Evolutionary conservation across 2,329 filamentous ascomycete species (phyloP).

Genomic region (Apiospora aurea): DNA sequence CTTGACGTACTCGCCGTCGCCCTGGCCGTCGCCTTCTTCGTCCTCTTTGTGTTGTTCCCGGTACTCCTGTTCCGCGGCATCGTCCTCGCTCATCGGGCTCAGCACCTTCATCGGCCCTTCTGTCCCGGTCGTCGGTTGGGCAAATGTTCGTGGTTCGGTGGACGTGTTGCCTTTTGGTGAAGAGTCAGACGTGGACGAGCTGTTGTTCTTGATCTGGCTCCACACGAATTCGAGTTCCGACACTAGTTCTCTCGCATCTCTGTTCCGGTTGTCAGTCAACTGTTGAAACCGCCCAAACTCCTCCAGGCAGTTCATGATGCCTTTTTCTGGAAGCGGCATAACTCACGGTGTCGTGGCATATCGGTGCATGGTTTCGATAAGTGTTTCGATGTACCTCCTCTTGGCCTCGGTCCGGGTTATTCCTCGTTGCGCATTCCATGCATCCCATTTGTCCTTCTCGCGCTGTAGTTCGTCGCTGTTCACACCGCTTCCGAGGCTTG

Average conservation of each 20-base stretch:
- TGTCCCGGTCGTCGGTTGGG: constrained; percentile 55
- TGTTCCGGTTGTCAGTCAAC: constrained; percentile 37
- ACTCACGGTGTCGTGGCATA: constrained; percentile 85
- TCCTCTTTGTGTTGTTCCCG: constrained; percentile 54
- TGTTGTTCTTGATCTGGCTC: constrained; percentile 95
- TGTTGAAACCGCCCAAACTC: background rate
- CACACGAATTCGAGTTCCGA: constrained; percentile 98
- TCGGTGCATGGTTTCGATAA: constrained; percentile 96
- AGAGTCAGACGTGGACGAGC: constrained; percentile 67
- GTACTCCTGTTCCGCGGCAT: constrained; percentile 67
- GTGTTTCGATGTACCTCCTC: constrained; percentile 87
- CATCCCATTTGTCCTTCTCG: constrained; percentile 82
- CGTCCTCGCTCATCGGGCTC: constrained; percentile 85
- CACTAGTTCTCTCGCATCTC: constrained; percentile 86
- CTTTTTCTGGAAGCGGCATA: background rate
- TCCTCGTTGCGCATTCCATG: constrained; percentile 89
- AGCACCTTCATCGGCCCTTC: constrained; percentile 72
- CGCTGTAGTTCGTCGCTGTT: constrained; percentile 61
- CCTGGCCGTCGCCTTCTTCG: constrained; percentile 45
- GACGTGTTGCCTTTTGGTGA: constrained; percentile 55
- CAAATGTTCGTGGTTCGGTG: constrained; percentile 52
- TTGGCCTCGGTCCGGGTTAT: constrained; percentile 91
- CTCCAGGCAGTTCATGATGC: background rate
- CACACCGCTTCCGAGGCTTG: constrained; percentile 50
- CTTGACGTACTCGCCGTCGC: constrained; percentile 46